These are phyloP conservation scores for Collybiopsis confluens DNA, from an alignment of 768 basidiomycete species.

Conservation along the genomic window DNA sequence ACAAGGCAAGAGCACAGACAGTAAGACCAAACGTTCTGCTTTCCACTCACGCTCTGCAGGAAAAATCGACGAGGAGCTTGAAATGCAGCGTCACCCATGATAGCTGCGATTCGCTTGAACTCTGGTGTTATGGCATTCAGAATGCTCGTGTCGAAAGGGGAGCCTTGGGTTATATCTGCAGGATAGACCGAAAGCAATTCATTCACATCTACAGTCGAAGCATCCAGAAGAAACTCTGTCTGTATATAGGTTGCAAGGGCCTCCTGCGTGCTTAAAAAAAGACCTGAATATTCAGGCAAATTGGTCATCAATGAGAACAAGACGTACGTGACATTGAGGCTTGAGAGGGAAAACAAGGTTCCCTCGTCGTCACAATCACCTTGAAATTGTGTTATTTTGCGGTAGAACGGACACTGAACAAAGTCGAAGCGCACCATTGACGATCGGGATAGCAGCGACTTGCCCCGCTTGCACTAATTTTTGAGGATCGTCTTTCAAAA, in stretches of 20 bases:
- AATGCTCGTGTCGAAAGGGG: conserved; percentile 32
- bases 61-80: conserved; percentile 32
- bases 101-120: conserved; percentile 32
- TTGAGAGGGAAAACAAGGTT: conserved; percentile 43
- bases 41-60: conserved; percentile 22
- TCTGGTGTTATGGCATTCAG: conserved; percentile 26
- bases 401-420: not conserved
- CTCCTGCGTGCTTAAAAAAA: too few relatives aligned
- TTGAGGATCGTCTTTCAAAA: conserved; percentile 40
- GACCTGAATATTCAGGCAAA: too few relatives aligned
- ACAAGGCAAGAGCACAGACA: conserved; percentile 20
- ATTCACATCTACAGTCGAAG: not conserved
- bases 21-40: conserved; percentile 35
- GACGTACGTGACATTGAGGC: conserved; percentile 44
- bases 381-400: conserved; percentile 9
- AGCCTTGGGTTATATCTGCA: conserved; percentile 24
- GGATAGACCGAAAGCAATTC: conserved; percentile 18
- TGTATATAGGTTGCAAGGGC: conserved; percentile 12
- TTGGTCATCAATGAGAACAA: not conserved
- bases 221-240: conserved; percentile 14
- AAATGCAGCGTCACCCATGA: conserved; percentile 32
- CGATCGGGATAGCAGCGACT: conserved; percentile 44
- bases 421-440: conserved; percentile 30
- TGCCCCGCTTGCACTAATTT: conserved; percentile 36
- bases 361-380: conserved; percentile 63